These are phyloP conservation scores for Phlegmacium glaucopus DNA, from an alignment of 768 basidiomycete species.

Conservation along the genomic window DNA sequence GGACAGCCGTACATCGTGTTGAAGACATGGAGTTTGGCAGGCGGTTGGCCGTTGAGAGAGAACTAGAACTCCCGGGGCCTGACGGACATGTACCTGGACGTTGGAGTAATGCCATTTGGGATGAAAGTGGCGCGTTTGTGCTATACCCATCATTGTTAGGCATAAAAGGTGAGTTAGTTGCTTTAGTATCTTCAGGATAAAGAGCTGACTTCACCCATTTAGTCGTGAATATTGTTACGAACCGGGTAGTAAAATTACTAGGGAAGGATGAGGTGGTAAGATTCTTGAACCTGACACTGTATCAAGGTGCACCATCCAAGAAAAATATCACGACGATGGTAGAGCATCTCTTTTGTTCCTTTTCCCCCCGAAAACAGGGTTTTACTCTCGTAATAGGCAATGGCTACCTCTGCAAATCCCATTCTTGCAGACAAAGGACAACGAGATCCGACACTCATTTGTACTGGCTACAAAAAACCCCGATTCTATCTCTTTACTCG, in stretches of 20 bases:
- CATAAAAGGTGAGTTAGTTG: constrained; percentile 70
- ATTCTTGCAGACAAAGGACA: constrained; percentile 81
- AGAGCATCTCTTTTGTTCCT: constrained; percentile 22
- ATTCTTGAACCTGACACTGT: constrained; percentile 84
- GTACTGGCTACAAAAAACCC: constrained; percentile 88
- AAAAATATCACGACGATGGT: constrained; percentile 78
- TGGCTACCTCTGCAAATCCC: constrained; percentile 95
- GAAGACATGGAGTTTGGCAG: constrained; percentile 99
- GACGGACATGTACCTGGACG: constrained; percentile 70
- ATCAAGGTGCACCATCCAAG: constrained; percentile 93
- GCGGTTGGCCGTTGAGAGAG: constrained; percentile 87
- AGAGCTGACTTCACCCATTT: neutral
- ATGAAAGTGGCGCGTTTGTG: constrained; percentile 94
- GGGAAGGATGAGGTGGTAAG: constrained; percentile 94
- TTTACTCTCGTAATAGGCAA: constrained; percentile 49
- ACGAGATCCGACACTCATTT: constrained; percentile 89
- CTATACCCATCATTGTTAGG: constrained; percentile 92
- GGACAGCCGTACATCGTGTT: constrained; percentile 85
- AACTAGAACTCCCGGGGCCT: constrained; percentile 79
- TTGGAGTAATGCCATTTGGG: constrained; percentile 94
- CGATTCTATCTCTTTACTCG: constrained; percentile 96
- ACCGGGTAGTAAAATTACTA: constrained; percentile 81
- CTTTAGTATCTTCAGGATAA: neutral
- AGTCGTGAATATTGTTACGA: constrained; percentile 96
- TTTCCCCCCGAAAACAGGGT: too few species aligned